Evolutionary conservation across 1,284 basidiomycete species (phyloP), one percentile per base, ranked within the genome.

Genomic region (Peniophora sp.): DNA sequence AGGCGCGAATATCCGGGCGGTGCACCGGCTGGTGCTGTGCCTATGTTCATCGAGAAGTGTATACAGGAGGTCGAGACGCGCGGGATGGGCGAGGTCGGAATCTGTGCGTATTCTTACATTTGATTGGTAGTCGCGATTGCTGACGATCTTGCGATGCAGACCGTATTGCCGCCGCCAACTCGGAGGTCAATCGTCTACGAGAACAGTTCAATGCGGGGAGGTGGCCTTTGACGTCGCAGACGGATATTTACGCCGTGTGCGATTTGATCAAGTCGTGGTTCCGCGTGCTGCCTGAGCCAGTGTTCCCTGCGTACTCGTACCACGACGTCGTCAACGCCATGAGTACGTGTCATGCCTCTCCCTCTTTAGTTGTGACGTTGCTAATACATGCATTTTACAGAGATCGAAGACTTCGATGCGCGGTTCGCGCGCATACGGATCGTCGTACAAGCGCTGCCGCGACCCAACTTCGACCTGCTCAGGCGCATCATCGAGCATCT

Each of bases 251-350:
- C 63, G 85, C 86, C 36, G 77, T 92, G 23, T 82, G 88, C 56
- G 89, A 90, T 60, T 68, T 88, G 50, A 76, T 92, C 62, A 92
- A 92, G 67, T 77, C 83, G 0, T 92, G 86, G 85, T 85, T 92
- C 70, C 79, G 90, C 44, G 70, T 83, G 14, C 69, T 92, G 23
- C 89, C 90, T 8, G 85, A 88, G 55, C 80, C 87, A 12, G 67
- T 91, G 24, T 85, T 92, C 61, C 86, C 89, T 17, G 64, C 82
- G n/a, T 64, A 74, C 10, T 75, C 78, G 2, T 91, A 90, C 63
- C 70, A 77, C 54, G 73, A 78, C 5, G 74, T 88, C 41, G 81
- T 92, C 57, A 74, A 78, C 44, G 82, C 81, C 3, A 84, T 82
- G 63, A 76, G 88, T 90, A 61, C 58, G 82, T 70, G 55, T 25